Conservation (phyloP, 768 basidiomycete species). For the Galerina marginata region DNA sequence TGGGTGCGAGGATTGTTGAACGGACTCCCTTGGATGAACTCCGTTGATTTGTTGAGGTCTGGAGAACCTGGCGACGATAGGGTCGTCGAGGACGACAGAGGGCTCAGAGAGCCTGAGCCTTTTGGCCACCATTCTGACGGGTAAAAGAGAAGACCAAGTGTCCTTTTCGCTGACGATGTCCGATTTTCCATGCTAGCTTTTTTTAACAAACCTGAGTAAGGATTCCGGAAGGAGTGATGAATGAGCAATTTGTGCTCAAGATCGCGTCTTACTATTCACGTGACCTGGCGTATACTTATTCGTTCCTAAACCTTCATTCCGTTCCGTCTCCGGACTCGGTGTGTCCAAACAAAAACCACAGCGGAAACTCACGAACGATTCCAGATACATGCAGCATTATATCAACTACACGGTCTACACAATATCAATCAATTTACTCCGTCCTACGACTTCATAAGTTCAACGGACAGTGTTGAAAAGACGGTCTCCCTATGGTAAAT, state of each 20-base stretch:
- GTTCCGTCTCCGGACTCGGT: neutral
- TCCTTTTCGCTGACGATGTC: conserved; percentile 19
- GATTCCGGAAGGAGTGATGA: conserved; percentile 18
- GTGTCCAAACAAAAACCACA: too few species aligned
- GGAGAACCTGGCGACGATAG: conserved; percentile 45
- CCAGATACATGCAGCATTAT: neutral
- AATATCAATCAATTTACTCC: too few species aligned
- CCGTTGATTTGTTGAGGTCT: conserved; percentile 27
- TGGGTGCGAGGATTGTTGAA: conserved; percentile 51
- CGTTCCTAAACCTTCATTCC: neutral
- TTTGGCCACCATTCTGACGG: conserved; percentile 19
- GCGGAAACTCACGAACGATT: too few species aligned
- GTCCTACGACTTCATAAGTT: neutral
- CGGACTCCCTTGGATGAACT: conserved; percentile 31
- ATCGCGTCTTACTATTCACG: conserved; percentile 43
- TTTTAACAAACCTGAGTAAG: conserved; percentile 7
- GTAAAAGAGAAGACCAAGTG: conserved; percentile 1
- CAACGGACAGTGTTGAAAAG: conserved; percentile 76
- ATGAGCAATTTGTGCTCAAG: conserved; percentile 45
- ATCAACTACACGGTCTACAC: neutral
- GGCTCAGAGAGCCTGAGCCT: conserved; percentile 44
- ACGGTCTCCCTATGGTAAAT: conserved; percentile 73
- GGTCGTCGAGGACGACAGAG: conserved; percentile 45
- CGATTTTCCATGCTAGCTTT: conserved; percentile 10
- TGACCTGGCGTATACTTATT: neutral